Base-by-base conservation (phyloP, 805 yeast species). In the Suhomyces sp. region DNA sequence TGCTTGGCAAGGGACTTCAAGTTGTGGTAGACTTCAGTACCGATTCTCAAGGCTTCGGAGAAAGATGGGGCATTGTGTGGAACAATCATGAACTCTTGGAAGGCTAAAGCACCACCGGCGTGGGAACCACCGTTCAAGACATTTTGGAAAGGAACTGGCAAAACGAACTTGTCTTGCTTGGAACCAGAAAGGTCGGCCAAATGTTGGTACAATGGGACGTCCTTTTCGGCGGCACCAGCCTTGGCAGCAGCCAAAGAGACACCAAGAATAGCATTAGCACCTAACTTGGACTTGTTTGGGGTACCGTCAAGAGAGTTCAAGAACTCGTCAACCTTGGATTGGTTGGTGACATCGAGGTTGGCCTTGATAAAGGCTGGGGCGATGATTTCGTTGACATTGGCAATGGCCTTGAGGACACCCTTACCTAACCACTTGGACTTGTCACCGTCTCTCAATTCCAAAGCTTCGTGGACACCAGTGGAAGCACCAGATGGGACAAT, bases 401-500 rank as follows among this genome's bases (percentile, higher is more conserved):
- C 81, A 66, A 91, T 96, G 54, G 98, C 98, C 73, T 88, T 88
- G 65, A 79, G 63, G 53, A 91, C 98, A 84, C 98, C 98, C 82
- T 91, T 93, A 68, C 98, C 98, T 64, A 80, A 76, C 98, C 98
- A 91, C 73, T 87, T 86, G 65, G 93, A 72, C 75, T 88, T 86
- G 80, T 93, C 98, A 58, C 87, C 93, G 67, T 91, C 98, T 79
- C 98, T 88, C 71, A 91, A 80, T 78, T 91, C 98, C 56, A 90
- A 75, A 56, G 98, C 98, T 79, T 93, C 98, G 73, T 88, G 95
- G 70, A 85, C 70, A 83, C 98, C 98, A 48, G 98, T 93, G 62
- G 98, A 91, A 53, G 98, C 98, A 76, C 98, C 98, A 51, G 97
- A 88, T 69, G 98, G 98, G 47, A 93, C 98, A 64, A 91, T 90